A percentile compares a stretch with the other conserved stretches of the same genome.
Evolutionary conservation across 192 early-diverging fungal genomes (phyloP).

Genomic region (Coemansia sp.): DNA sequence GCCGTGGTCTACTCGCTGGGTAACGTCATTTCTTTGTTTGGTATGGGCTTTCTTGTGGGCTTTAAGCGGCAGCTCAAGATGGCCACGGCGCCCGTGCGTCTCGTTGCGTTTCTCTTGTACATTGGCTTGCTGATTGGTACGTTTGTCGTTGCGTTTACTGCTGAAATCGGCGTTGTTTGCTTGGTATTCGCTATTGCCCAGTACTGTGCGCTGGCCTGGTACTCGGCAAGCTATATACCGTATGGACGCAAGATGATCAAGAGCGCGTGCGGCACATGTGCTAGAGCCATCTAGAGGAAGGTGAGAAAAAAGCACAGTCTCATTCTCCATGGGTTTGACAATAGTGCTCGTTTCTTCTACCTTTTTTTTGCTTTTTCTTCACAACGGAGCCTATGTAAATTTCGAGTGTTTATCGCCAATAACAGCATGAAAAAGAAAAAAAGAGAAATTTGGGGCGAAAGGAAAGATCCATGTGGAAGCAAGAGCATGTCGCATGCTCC

Average conservation of each 20-base stretch:
- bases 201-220: conserved; percentile 88
- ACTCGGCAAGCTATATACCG: conserved; percentile 89
- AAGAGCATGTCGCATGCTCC: too few relatives aligned
- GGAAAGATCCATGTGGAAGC: neutral
- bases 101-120: conserved; percentile 76
- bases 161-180: conserved; percentile 65
- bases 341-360: neutral
- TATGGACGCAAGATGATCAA: conserved; percentile 75
- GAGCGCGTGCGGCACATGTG: conserved; percentile 58
- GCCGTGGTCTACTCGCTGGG: conserved; percentile 91
- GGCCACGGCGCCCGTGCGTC: conserved; percentile 73
- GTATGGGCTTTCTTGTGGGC: conserved; percentile 89
- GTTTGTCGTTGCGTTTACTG: conserved; percentile 73
- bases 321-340: neutral
- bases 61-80: conserved; percentile 86
- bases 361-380: neutral
- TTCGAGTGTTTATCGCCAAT: neutral
- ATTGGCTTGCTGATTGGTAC: conserved; percentile 68
- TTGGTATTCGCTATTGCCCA: conserved; percentile 84
- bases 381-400: neutral
- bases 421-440: neutral
- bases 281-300: conserved; percentile 23
- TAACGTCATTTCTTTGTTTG: conserved; percentile 82
- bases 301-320: too few relatives aligned
- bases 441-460: neutral